These are phyloP conservation scores for Rubia yunnanensis DNA, from an alignment of 257 asterid species.

Conservation along the genomic window DNA sequence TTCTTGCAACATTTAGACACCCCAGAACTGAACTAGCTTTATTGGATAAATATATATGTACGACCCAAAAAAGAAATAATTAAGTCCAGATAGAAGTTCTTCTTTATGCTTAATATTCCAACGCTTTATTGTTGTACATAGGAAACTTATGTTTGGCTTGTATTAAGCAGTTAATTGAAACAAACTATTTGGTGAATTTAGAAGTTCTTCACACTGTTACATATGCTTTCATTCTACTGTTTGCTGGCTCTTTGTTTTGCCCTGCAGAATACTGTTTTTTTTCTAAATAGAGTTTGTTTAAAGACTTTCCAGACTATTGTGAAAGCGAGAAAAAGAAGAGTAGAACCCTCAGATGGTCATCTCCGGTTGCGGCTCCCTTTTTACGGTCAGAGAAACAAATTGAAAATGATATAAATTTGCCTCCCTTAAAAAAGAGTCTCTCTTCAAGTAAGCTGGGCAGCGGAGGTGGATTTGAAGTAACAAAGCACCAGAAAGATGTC, in stretches of 20 bases:
- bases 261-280: not conserved
- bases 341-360: conserved; percentile 27
- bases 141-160: not conserved
- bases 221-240: not conserved
- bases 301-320: conserved; percentile 28
- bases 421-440: conserved; percentile 24
- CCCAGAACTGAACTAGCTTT: not conserved
- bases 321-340: conserved; percentile 41
- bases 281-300: not conserved
- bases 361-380: conserved; percentile 27
- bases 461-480: conserved; percentile 24
- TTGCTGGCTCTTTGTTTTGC: not conserved
- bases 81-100: not conserved
- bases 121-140: not conserved
- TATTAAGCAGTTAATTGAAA: not conserved
- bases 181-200: not conserved
- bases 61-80: not conserved
- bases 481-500: conserved; percentile 23
- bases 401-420: conserved; percentile 24
- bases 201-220: not conserved
- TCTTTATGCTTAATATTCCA: not conserved
- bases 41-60: not conserved
- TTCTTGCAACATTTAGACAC: not conserved
- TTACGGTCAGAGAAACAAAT: conserved; percentile 31
- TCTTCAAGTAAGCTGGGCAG: conserved; percentile 21